Conservation (phyloP, 345 rosid species). For the Hibiscus tridactylites region DNA sequence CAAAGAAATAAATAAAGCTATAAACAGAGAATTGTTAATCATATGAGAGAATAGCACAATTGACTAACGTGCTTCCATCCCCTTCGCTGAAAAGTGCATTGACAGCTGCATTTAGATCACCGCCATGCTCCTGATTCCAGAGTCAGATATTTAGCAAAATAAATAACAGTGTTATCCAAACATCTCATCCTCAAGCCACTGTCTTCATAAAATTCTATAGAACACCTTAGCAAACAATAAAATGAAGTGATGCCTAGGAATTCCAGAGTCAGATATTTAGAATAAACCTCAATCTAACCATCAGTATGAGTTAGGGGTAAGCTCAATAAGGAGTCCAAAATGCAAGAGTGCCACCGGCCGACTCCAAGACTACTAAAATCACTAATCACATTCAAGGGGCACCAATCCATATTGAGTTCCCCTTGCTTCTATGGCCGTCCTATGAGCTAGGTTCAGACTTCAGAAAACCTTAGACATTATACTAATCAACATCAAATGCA, state of each 20-base stretch:
- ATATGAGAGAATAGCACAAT: neutral
- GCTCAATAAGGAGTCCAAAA: neutral
- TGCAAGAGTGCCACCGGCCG: neutral
- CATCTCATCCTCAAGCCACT: neutral
- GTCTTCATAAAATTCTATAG: neutral
- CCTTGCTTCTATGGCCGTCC: neutral
- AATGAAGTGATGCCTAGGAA: neutral
- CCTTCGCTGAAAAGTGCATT: slow-evolving; percentile 85
- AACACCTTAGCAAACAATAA: neutral
- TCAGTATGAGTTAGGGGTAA: neutral
- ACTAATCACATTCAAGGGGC: neutral
- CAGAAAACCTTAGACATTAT: neutral
- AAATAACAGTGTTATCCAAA: neutral
- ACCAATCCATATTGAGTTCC: neutral
- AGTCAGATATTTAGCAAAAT: too few relatives aligned
- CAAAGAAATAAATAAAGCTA: neutral
- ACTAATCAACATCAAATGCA: neutral
- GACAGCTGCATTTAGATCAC: slow-evolving; percentile 92
- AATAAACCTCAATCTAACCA: neutral
- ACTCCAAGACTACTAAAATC: neutral
- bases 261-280: neutral
- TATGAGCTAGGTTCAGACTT: neutral
- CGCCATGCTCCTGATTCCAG: slow-evolving; percentile 61
- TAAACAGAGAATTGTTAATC: neutral
- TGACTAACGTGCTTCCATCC: slow-evolving; percentile 53